These are phyloP conservation scores for Heracleum sosnowskyi DNA, from an alignment of 129 eudicot genomes.

Conservation along the genomic window DNA sequence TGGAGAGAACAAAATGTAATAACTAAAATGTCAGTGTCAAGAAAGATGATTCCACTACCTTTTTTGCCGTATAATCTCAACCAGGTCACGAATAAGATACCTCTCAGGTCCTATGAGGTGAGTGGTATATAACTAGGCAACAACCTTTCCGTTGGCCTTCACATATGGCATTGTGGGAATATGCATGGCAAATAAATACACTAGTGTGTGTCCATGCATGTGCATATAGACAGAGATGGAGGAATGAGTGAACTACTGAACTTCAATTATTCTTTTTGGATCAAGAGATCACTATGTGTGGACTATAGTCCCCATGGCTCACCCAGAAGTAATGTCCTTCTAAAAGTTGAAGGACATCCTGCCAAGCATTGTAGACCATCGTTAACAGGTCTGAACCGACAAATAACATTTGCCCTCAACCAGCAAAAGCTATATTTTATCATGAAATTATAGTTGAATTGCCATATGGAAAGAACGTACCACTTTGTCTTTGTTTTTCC, in stretches of 20 bases:
- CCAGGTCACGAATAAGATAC: not conserved
- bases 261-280: not conserved
- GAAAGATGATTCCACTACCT: not conserved
- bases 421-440: not conserved
- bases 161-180: not conserved
- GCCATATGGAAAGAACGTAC: conserved; percentile 21
- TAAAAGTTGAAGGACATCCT: not conserved
- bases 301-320: not conserved
- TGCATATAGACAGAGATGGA: not conserved
- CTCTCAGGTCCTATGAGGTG: not conserved
- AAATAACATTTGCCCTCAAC: not conserved
- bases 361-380: not conserved
- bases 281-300: not conserved
- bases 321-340: not conserved
- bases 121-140: too few relatives aligned
- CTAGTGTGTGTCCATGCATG: not conserved
- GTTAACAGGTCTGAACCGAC: not conserved
- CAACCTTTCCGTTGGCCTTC: not conserved
- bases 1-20: conserved; percentile 13
- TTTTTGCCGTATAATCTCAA: not conserved
- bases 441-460: not conserved
- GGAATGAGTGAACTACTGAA: not conserved
- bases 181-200: not conserved
- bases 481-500: conserved; percentile 84
- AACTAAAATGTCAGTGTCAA: not conserved